Evolutionary conservation across 2,329 filamentous ascomycete species (phyloP).

Genomic region (Diplodia seriata): DNA sequence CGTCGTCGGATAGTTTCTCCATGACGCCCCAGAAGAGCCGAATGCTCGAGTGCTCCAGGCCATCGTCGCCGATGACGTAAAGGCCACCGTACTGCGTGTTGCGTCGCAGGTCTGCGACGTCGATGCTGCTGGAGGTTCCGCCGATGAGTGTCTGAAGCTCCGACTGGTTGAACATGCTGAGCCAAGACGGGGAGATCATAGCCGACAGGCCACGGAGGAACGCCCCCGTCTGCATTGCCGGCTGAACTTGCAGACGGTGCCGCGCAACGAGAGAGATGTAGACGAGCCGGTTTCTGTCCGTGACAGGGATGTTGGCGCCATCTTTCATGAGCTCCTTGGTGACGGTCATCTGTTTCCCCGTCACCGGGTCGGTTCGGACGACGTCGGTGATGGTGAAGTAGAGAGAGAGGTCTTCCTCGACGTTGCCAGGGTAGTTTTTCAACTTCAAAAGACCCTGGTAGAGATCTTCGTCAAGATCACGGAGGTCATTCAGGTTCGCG

Average conservation of each 20-base stretch:
- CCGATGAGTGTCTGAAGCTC: constrained; percentile 94
- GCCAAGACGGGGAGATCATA: constrained; percentile 91
- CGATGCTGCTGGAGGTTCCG: constrained; percentile 83
- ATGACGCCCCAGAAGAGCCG: constrained; percentile 92
- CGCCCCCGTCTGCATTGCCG: constrained; percentile 79
- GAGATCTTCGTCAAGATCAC: constrained; percentile 87
- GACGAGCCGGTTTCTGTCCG: constrained; percentile 89
- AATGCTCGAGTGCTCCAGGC: constrained; percentile 82
- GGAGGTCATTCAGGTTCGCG: constrained; percentile 91
- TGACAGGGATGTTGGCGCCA: constrained; percentile 79
- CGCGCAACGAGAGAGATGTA: constrained; percentile 93
- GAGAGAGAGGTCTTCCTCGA: constrained; percentile 74
- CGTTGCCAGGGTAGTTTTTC: constrained; percentile 84
- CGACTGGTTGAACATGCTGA: constrained; percentile 97
- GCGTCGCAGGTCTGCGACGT: constrained; percentile 81
- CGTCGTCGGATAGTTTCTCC: constrained; percentile 73
- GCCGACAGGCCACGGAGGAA: constrained; percentile 85
- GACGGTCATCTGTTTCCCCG: constrained; percentile 62
- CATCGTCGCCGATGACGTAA: constrained; percentile 89
- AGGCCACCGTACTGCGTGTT: constrained; percentile 89
- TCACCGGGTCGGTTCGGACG: constrained; percentile 50
- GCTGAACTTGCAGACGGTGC: constrained; percentile 83
- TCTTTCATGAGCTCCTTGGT: constrained; percentile 78
- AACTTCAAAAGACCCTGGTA: constrained; percentile 84
- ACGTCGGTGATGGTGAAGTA: constrained; percentile 89